phyloP scores from a whole-genome alignment of 148 eudicot genomes.

The Fallopia convolvulus region DNA sequence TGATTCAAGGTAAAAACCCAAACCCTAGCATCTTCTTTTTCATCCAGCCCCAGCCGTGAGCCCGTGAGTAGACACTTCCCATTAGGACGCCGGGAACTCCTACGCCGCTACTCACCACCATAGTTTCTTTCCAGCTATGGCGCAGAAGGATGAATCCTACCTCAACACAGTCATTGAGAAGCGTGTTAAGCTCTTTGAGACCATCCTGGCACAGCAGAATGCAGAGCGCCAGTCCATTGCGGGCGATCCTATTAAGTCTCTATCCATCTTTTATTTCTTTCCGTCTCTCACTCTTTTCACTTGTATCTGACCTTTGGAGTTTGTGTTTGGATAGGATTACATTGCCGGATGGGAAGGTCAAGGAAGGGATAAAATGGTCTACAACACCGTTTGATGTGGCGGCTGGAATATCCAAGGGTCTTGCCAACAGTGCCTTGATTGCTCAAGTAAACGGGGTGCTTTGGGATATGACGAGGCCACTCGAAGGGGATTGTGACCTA shows the following conservation, averaged over 20 bases:
- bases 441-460: slow-evolving; percentile 65
- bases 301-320: background rate
- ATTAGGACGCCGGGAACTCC: too few relatives aligned
- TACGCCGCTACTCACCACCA: too few relatives aligned
- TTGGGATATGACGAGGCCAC: slow-evolving; percentile 91
- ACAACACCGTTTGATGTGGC: slow-evolving; percentile 75
- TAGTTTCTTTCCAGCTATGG: slow-evolving; percentile 2
- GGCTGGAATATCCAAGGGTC: slow-evolving; percentile 70
- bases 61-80: too few relatives aligned
- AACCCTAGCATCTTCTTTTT: too few relatives aligned
- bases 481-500: slow-evolving; percentile 75
- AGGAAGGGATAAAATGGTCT: slow-evolving; percentile 73
- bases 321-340: slow-evolving; percentile 44
- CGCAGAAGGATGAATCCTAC: slow-evolving; percentile 53
- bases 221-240: slow-evolving; percentile 29
- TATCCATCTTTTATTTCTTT: background rate
- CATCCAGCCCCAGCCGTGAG: too few relatives aligned
- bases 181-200: slow-evolving; percentile 44
- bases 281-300: background rate
- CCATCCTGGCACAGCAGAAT: slow-evolving; percentile 33
- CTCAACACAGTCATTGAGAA: slow-evolving; percentile 48
- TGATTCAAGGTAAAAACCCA: too few relatives aligned
- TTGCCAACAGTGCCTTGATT: slow-evolving; percentile 73
- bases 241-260: slow-evolving; percentile 48
- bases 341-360: slow-evolving; percentile 78